Evolutionary conservation across 2,329 filamentous ascomycete species (phyloP).

Genomic region (Berkeleyomyces basicola): DNA sequence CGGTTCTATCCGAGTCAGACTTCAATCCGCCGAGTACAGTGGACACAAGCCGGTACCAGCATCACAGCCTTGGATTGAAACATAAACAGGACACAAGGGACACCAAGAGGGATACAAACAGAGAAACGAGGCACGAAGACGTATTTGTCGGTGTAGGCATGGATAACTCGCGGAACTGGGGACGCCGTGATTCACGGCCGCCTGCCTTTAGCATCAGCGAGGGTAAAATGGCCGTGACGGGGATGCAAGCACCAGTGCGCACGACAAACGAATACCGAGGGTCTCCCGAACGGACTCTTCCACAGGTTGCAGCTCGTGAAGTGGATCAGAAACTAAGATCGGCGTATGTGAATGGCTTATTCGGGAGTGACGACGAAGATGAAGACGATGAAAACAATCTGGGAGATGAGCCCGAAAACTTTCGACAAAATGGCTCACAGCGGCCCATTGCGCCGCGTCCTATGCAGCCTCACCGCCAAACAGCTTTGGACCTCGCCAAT

Average conservation of each 20-base stretch:
- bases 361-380: constrained; percentile 5
- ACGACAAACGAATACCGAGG: constrained; percentile 2
- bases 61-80: neutral
- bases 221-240: constrained; percentile 9
- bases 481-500: constrained; percentile 8
- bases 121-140: neutral
- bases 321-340: neutral
- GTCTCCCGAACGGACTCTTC: constrained; percentile 3
- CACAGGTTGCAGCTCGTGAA: constrained; percentile 5
- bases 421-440: neutral
- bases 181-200: constrained; percentile 10
- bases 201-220: constrained; percentile 11
- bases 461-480: constrained; percentile 5
- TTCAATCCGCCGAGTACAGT: constrained; percentile 14
- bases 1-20: constrained; percentile 15
- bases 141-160: constrained; percentile 10
- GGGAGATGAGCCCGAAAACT: neutral
- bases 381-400: constrained; percentile 3
- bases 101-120: neutral
- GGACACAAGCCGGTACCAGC: constrained; percentile 5
- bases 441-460: constrained; percentile 4
- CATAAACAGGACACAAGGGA: neutral
- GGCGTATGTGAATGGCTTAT: neutral
- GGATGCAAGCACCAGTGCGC: neutral
- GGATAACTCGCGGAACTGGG: constrained; percentile 6